These are phyloP conservation scores for Phytopythium helicoides DNA, from an alignment of 352 stramenopile species.

Conservation along the genomic window DNA sequence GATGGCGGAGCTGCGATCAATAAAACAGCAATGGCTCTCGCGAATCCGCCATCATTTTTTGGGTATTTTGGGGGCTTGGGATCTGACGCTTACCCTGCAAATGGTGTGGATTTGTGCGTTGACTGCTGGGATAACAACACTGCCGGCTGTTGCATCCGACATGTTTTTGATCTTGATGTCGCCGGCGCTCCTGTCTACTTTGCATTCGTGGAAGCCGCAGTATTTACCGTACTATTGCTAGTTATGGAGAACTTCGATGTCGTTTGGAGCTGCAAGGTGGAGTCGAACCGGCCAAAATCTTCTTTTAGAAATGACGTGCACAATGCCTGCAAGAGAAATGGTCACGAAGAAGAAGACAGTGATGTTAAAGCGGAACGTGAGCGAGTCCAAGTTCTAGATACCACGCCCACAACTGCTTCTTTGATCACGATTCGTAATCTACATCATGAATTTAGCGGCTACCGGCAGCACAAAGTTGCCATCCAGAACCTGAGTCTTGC, in stretches of 20 bases:
- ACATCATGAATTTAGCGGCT: slow-evolving; percentile 33
- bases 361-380: too few species aligned
- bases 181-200: slow-evolving; percentile 44
- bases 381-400: too few species aligned
- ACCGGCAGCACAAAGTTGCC: slow-evolving; percentile 43
- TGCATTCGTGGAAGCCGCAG: slow-evolving; percentile 39
- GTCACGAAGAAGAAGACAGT: slow-evolving; percentile 9
- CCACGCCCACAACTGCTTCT: too few species aligned
- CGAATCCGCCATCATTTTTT: too few species aligned
- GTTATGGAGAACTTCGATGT: slow-evolving; percentile 29
- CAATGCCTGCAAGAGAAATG: too few species aligned
- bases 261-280: slow-evolving; percentile 21
- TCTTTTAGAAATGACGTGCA: too few species aligned
- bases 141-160: slow-evolving; percentile 41
- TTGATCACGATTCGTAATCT: slow-evolving; percentile 57
- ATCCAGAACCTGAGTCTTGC: slow-evolving; percentile 74
- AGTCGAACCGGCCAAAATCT: too few species aligned
- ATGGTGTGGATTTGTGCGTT: slow-evolving; percentile 30
- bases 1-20: slow-evolving; percentile 16
- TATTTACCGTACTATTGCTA: slow-evolving; percentile 50
- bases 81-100: slow-evolving; percentile 17
- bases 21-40: too few species aligned
- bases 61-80: slow-evolving; percentile 69
- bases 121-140: slow-evolving; percentile 52
- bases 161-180: slow-evolving; percentile 59